Evolutionary conservation across 2,329 filamentous ascomycete species (phyloP).

Genomic region (Calonectria pauciramosa): DNA sequence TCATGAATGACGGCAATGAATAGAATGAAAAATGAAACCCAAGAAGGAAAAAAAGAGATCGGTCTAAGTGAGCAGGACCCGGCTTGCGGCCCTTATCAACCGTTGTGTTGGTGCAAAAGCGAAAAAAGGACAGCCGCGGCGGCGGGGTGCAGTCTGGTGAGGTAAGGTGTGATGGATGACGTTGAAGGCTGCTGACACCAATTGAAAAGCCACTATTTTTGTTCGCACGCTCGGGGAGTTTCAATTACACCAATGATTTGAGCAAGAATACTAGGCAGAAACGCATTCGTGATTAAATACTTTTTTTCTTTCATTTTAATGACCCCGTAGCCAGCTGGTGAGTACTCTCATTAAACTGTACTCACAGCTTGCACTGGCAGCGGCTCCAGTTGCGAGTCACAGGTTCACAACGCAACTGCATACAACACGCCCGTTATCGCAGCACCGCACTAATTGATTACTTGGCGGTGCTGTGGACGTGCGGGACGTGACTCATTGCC

Average conservation of each 20-base stretch:
- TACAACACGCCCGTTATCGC: conserved; percentile 11
- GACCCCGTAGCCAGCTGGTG: too few relatives aligned
- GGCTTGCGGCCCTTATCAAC: not conserved
- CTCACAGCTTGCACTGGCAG: not conserved
- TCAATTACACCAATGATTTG: conserved; percentile 1
- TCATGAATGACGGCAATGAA: not conserved
- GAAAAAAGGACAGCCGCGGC: not conserved
- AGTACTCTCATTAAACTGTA: not conserved
- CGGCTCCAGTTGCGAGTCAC: conserved; percentile 13
- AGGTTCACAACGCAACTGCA: not conserved
- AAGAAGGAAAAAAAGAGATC: not conserved
- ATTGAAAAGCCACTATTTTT: conserved; percentile 11
- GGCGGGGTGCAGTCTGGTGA: conserved; percentile 4
- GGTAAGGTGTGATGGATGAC: conserved; percentile 16
- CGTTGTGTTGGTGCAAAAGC: not conserved
- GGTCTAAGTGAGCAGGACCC: not conserved
- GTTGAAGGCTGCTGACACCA: conserved; percentile 24
- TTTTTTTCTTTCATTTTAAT: too few relatives aligned
- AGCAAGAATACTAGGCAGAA: conserved; percentile 8
- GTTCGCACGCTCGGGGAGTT: not conserved
- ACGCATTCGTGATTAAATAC: not conserved
- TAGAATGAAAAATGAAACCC: not conserved
- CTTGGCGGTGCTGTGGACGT: not conserved
- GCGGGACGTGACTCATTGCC: conserved; percentile 29
- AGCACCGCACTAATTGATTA: not conserved